These are phyloP conservation scores for Rhodotorula glutinis DNA, from an alignment of 1,284 basidiomycete species.

Conservation along the genomic window DNA sequence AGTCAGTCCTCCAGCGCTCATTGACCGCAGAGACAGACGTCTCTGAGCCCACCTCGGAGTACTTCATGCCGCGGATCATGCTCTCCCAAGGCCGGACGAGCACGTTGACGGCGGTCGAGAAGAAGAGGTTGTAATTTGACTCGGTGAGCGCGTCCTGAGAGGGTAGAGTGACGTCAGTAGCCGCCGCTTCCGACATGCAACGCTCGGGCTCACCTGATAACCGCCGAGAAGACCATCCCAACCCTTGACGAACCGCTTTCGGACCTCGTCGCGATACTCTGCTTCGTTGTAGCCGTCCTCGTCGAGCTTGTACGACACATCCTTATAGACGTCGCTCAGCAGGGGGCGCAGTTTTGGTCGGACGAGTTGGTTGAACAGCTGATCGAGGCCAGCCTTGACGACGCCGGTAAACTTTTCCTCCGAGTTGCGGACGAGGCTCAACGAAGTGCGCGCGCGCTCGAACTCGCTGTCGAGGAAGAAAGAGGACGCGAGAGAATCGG, in stretches of 20 bases:
- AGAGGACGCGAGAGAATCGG: conserved; percentile 62
- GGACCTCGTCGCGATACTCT: conserved; percentile 78
- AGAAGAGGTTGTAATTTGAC: conserved; percentile 79
- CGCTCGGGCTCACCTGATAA: conserved; percentile 63
- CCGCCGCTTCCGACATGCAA: background rate
- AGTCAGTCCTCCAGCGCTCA: background rate
- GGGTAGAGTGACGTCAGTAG: background rate
- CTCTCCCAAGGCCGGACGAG: conserved; percentile 93
- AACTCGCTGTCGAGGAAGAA: conserved; percentile 64
- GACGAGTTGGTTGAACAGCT: conserved; percentile 87
- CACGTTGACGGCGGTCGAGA: conserved; percentile 76
- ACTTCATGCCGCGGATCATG: conserved; percentile 72
- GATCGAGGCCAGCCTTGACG: conserved; percentile 79
- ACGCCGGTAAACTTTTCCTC: conserved; percentile 66
- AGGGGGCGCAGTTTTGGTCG: conserved; percentile 78
- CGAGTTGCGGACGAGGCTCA: conserved; percentile 57
- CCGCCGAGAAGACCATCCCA: conserved; percentile 83
- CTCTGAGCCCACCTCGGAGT: conserved; percentile 67
- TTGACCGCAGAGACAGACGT: background rate
- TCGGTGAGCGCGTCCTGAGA: conserved; percentile 76
- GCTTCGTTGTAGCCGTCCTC: conserved; percentile 79
- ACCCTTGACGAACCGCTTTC: conserved; percentile 76
- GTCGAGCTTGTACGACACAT: conserved; percentile 80
- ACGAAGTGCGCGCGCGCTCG: conserved; percentile 48
- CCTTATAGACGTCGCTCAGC: conserved; percentile 81